phyloP scores from a whole-genome alignment of 495 filamentous ascomycete genomes.

The Penicillium waksmanii region DNA sequence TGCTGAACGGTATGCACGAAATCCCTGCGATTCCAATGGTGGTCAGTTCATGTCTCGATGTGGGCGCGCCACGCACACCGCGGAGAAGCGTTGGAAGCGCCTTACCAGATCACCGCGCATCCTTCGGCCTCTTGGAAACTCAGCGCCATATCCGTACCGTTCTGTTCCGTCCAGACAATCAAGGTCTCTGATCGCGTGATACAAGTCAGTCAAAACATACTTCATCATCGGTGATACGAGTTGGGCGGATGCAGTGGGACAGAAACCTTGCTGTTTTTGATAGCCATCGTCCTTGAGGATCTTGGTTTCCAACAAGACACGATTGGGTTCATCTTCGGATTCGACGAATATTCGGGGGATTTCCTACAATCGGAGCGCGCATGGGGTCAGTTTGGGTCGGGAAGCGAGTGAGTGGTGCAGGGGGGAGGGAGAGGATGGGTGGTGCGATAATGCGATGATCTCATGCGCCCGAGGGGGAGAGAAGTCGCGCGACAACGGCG shows the following conservation, averaged over 20 bases:
- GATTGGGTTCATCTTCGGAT: conserved; percentile 86
- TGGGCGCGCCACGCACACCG: conserved; percentile 7
- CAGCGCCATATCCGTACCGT: conserved; percentile 92
- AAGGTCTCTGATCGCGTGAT: conserved; percentile 72
- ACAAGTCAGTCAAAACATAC: conserved; percentile 28
- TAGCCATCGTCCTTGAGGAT: conserved; percentile 96
- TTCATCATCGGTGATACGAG: conserved; percentile 15
- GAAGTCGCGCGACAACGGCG: neutral
- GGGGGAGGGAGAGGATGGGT: conserved; percentile 7
- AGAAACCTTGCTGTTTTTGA: conserved; percentile 94
- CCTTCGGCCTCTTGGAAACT: conserved; percentile 98
- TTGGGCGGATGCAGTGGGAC: conserved; percentile 21
- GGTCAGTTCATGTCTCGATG: conserved; percentile 15
- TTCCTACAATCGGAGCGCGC: conserved; percentile 50
- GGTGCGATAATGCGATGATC: conserved; percentile 8
- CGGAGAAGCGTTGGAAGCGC: neutral
- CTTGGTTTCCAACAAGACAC: conserved; percentile 81
- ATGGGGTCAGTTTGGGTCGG: neutral
- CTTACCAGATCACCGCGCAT: conserved; percentile 87
- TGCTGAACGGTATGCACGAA: conserved; percentile 87
- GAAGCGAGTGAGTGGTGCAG: conserved; percentile 8
- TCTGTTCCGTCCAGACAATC: conserved; percentile 94
- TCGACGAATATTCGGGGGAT: conserved; percentile 89
- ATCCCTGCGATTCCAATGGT: conserved; percentile 62
- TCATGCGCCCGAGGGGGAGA: conserved; percentile 1